Evolutionary conservation across 805 yeast genomes (phyloP).

Genomic region (Sugiyamaella floridensis): DNA sequence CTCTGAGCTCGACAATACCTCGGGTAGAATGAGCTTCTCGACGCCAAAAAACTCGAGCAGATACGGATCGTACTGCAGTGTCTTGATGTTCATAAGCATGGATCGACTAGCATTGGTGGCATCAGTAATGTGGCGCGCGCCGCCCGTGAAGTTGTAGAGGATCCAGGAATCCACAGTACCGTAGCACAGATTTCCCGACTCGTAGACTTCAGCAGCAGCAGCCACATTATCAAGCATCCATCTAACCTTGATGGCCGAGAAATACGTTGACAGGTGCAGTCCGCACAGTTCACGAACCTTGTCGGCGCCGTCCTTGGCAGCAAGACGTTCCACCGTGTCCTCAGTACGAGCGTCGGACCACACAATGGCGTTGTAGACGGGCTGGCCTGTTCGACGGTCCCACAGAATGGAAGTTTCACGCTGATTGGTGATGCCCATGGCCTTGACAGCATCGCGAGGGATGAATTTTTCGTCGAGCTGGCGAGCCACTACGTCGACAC

Average conservation of each 20-base stretch:
- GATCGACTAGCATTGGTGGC: constrained; percentile 90
- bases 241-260: constrained; percentile 80
- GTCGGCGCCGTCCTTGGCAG: constrained; percentile 47
- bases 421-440: constrained; percentile 91
- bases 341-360: constrained; percentile 94
- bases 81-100: constrained; percentile 76
- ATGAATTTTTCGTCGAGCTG: constrained; percentile 28
- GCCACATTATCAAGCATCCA: constrained; percentile 84
- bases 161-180: constrained; percentile 96
- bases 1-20: constrained; percentile 72
- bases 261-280: constrained; percentile 82
- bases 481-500: constrained; percentile 41
- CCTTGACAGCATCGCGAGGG: constrained; percentile 43
- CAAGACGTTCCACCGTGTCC: constrained; percentile 57
- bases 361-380: constrained; percentile 82
- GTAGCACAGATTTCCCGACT: constrained; percentile 73
- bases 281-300: constrained; percentile 65
- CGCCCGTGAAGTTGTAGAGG: constrained; percentile 71
- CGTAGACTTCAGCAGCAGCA: constrained; percentile 58
- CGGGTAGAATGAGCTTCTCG: constrained; percentile 66
- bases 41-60: constrained; percentile 74
- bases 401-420: constrained; percentile 86
- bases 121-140: constrained; percentile 69
- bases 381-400: constrained; percentile 76
- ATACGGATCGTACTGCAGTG: constrained; percentile 66